These are phyloP conservation scores for Termitomyces sp. DNA, from an alignment of 768 basidiomycete species.

Conservation along the genomic window DNA sequence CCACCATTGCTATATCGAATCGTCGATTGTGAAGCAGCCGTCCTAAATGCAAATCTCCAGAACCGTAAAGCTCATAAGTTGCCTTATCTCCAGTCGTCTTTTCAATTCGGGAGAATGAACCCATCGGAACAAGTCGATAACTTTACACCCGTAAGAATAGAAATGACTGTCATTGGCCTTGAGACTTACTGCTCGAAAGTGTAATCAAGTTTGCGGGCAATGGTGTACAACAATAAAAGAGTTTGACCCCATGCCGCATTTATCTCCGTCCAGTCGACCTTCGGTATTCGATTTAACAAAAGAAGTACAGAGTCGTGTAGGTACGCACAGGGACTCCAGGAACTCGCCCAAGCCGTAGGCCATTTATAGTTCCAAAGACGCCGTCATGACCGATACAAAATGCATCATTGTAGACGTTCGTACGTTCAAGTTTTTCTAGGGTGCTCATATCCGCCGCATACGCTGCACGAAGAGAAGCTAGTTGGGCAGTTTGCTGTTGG, in stretches of 20 bases:
- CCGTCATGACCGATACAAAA: slow-evolving; percentile 96
- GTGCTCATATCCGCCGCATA: slow-evolving; percentile 74
- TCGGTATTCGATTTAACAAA: slow-evolving; percentile 11
- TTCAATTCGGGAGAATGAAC: slow-evolving; percentile 92
- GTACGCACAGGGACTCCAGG: slow-evolving; percentile 70
- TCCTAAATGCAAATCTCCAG: slow-evolving; percentile 86
- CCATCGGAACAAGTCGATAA: slow-evolving; percentile 89
- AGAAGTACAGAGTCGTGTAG: background rate
- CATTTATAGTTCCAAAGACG: slow-evolving; percentile 97
- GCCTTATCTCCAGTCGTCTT: slow-evolving; percentile 76
- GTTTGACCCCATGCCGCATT: slow-evolving; percentile 99
- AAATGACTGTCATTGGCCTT: background rate
- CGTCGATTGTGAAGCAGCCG: slow-evolving; percentile 90
- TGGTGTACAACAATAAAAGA: slow-evolving; percentile 83
- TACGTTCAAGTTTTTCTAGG: slow-evolving; percentile 80
- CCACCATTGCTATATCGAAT: slow-evolving; percentile 95
- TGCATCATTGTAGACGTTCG: slow-evolving; percentile 94
- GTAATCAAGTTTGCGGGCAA: slow-evolving; percentile 88
- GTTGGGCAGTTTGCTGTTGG: slow-evolving; percentile 63
- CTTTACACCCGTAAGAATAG: slow-evolving; percentile 32
- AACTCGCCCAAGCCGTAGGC: slow-evolving; percentile 84
- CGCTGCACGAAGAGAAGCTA: slow-evolving; percentile 70
- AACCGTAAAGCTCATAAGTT: slow-evolving; percentile 89
- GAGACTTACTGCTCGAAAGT: slow-evolving; percentile 73
- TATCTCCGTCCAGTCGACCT: slow-evolving; percentile 98